Evolutionary conservation across 768 basidiomycete genomes (phyloP), one percentile per base, ranked within the genome.

Genomic region (Leucosporidium creatinivorum): DNA sequence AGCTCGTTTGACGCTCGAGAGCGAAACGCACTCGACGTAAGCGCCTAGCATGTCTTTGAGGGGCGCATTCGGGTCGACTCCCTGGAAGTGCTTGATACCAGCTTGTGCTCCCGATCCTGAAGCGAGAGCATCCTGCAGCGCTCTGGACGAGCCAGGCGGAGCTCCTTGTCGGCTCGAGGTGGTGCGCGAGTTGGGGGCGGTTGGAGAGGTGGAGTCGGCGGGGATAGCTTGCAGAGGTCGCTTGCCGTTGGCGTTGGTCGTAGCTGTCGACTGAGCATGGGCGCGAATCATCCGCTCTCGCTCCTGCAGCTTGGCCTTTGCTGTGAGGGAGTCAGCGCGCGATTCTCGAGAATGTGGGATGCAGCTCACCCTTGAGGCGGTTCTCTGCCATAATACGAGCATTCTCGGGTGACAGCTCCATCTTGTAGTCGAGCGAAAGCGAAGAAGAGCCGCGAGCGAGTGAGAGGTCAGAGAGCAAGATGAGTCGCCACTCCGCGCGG

Each of bases 11-110:
- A 89, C 82, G 96, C 97, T 89, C 89, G 19, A 97, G 79, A 77
- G 97, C 93, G 84, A 33, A 33, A 96, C 23, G 39, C 25, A 98
- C 72, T 98, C 94, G 72, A 94, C 94, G 80, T 97, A 97, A 58
- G 85, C 89, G 31, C 91, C 94, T 72, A 73, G 66, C 17, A 92
- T 81, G 60, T 50, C 62, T 62, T 66, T 68, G 13, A 72, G 59
- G 18, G 72, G 72, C 33, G 68, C 68, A 8, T 63, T 54, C 52
- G 55, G 51, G 50, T 72, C 70, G 21, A 57, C 60, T 55, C 70
- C 63, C 47, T 50, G 48, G 47, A 69, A 66, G 52, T 66, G 69
- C 44, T 17, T 58, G 54, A 50, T 19, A 28, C 57, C 56, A 52
- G 47, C 31, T 18, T 52, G 61, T 23, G 52, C 33, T 10, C 33